phyloP scores from a whole-genome alignment of 352 stramenopile genomes.

The Globisporangium carolinianum region DNA sequence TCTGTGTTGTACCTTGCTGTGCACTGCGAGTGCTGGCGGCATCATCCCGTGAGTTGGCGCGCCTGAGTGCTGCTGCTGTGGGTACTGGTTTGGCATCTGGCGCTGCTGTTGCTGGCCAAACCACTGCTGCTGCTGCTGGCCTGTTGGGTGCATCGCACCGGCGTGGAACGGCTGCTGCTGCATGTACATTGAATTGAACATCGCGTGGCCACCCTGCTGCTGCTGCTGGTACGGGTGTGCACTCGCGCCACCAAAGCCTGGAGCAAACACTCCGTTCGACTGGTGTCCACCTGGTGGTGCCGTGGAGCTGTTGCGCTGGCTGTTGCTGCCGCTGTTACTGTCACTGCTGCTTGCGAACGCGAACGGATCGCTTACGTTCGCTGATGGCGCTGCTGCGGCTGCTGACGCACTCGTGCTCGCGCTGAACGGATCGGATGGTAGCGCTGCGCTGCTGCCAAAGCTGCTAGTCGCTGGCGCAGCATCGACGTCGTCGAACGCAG shows the following conservation, averaged over 20 bases:
- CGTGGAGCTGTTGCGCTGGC: constrained; percentile 13
- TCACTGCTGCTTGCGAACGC: constrained; percentile 22
- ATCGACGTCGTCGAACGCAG: constrained; percentile 56
- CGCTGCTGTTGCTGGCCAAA: constrained; percentile 9
- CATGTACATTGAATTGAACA: constrained; percentile 9
- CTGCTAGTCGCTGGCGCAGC: constrained; percentile 11
- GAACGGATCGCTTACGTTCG: constrained; percentile 33
- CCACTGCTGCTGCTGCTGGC: constrained; percentile 20
- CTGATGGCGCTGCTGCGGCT: background rate
- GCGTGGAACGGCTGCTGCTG: background rate
- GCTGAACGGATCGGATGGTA: constrained; percentile 5
- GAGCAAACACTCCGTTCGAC: background rate
- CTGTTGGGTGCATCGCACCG: background rate
- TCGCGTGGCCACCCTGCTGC: constrained; percentile 1
- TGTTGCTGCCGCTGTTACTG: background rate
- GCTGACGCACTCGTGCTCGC: constrained; percentile 2
- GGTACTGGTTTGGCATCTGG: constrained; percentile 16
- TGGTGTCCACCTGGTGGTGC: constrained; percentile 5
- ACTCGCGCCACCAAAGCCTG: constrained; percentile 4
- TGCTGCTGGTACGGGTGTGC: constrained; percentile 8
- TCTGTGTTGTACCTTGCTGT: constrained; percentile 28
- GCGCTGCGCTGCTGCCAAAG: constrained; percentile 6
- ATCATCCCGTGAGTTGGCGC: constrained; percentile 2
- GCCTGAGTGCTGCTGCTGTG: constrained; percentile 18
- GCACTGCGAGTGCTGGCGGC: constrained; percentile 16